phyloP scores from a whole-genome alignment of 139 green algal species.

The Chlorella sp. region DNA sequence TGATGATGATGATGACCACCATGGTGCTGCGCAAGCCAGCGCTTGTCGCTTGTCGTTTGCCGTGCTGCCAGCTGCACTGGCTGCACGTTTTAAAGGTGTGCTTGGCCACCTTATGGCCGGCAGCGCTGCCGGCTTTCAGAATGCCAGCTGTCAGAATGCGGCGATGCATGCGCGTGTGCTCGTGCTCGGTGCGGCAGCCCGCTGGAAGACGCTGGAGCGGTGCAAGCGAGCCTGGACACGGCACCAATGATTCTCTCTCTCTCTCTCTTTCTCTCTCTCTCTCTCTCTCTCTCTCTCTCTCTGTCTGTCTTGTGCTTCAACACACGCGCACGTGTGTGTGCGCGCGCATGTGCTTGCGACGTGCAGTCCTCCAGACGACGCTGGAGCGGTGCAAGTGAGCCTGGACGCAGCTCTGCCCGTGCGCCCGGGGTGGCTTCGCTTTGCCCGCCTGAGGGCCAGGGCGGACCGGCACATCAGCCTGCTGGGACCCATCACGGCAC shows the following conservation, averaged over 20 bases:
- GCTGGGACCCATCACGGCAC: neutral
- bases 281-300: too few species aligned
- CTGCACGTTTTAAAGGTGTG: too few species aligned
- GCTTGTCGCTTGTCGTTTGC: too few species aligned
- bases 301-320: neutral
- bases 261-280: too few species aligned
- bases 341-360: neutral
- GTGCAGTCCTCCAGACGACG: constrained; percentile 2
- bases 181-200: neutral
- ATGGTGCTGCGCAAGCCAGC: too few species aligned
- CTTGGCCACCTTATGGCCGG: neutral
- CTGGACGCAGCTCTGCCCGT: constrained; percentile 52
- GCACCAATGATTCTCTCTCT: too few species aligned
- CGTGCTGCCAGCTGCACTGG: too few species aligned
- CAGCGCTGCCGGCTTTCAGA: too few species aligned
- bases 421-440: constrained; percentile 67
- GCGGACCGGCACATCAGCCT: neutral
- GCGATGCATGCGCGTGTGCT: neutral
- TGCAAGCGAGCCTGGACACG: neutral
- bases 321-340: neutral
- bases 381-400: neutral
- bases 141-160: too few species aligned
- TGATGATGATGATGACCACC: too few species aligned
- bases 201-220: neutral
- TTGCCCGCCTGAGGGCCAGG: constrained; percentile 13